A percentile compares a stretch with the other conserved stretches of the same genome.
Conservation (phyloP, 2,329 filamentous ascomycete species). For the Chrysoporthe cubensis region DNA sequence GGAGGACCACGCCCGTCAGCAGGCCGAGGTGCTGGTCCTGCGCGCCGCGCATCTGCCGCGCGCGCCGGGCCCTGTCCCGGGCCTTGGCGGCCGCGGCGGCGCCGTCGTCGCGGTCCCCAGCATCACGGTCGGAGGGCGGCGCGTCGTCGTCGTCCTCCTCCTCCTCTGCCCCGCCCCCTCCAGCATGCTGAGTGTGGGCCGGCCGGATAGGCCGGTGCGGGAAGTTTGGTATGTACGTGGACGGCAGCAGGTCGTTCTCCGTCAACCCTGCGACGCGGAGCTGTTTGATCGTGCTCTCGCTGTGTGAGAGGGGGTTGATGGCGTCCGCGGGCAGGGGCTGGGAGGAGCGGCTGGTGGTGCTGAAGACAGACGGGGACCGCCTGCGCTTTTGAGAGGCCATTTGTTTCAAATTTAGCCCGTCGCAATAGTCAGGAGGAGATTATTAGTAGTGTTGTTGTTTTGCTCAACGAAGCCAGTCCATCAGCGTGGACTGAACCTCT, state of each 20-base stretch:
- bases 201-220: conserved; percentile 49
- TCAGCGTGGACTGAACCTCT: neutral
- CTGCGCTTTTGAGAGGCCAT: conserved; percentile 40
- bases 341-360: conserved; percentile 24
- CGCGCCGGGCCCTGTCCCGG: conserved; percentile 38
- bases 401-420: conserved; percentile 27
- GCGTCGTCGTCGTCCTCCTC: conserved; percentile 20
- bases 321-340: conserved; percentile 38
- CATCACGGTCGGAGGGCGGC: too few relatives aligned
- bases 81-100: conserved; percentile 12
- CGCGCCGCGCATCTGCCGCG: conserved; percentile 33
- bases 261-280: conserved; percentile 57
- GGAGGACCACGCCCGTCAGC: conserved; percentile 72
- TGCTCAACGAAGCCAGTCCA: neutral
- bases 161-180: neutral
- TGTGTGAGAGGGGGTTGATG: conserved; percentile 61
- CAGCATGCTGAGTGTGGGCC: neutral
- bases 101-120: conserved; percentile 17
- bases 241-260: conserved; percentile 49
- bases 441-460: neutral
- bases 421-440: too few relatives aligned
- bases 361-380: conserved; percentile 34
- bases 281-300: conserved; percentile 55
- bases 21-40: conserved; percentile 62
- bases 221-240: conserved; percentile 46